Percentiles rank a stretch among this genome's conserved stretches.
phyloP scores from a whole-genome alignment of 345 rosid genomes.

The Populus euphratica region DNA sequence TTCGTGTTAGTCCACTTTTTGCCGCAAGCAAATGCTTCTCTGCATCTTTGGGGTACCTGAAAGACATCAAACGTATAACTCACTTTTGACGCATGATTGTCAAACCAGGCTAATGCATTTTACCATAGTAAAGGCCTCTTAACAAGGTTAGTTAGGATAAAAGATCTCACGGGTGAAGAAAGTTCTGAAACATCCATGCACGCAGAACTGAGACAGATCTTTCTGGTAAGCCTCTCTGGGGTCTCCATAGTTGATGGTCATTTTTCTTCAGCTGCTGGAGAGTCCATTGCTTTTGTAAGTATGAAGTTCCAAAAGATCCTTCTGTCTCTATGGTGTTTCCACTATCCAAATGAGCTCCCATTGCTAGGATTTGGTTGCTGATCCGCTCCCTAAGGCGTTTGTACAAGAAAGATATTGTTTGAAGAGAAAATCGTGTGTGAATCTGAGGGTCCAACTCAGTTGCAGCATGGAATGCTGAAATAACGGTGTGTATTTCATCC shows the following conservation, averaged over 20 bases:
- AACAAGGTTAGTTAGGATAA: not conserved
- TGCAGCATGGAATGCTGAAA: slow-evolving; percentile 94
- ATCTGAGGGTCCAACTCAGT: slow-evolving; percentile 79
- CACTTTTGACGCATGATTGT: not conserved
- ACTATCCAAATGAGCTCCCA: slow-evolving; percentile 43
- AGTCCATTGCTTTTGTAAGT: slow-evolving; percentile 68
- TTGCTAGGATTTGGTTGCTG: slow-evolving; percentile 72
- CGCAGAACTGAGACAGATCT: slow-evolving; percentile 84
- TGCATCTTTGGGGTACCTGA: slow-evolving; percentile 93
- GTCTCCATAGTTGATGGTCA: slow-evolving; percentile 85
- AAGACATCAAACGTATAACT: not conserved
- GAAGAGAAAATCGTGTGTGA: slow-evolving; percentile 77
- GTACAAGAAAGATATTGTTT: slow-evolving; percentile 61
- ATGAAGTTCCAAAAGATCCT: slow-evolving; percentile 42
- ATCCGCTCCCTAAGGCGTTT: slow-evolving; percentile 78
- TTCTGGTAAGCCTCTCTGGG: slow-evolving; percentile 90
- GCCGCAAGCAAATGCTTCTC: slow-evolving; percentile 92
- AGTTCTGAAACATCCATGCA: slow-evolving; percentile 97
- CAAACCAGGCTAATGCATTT: not conserved
- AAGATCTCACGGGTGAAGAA: slow-evolving; percentile 89
- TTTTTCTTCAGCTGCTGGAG: slow-evolving; percentile 71
- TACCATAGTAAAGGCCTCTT: not conserved
- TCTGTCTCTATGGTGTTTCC: slow-evolving; percentile 35
- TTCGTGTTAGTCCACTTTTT: slow-evolving; percentile 89
- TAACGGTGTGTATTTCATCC: slow-evolving; percentile 86